Base-by-base conservation (phyloP, 2,329 filamentous ascomycete genomes). In the Fusarium staphyleae region DNA sequence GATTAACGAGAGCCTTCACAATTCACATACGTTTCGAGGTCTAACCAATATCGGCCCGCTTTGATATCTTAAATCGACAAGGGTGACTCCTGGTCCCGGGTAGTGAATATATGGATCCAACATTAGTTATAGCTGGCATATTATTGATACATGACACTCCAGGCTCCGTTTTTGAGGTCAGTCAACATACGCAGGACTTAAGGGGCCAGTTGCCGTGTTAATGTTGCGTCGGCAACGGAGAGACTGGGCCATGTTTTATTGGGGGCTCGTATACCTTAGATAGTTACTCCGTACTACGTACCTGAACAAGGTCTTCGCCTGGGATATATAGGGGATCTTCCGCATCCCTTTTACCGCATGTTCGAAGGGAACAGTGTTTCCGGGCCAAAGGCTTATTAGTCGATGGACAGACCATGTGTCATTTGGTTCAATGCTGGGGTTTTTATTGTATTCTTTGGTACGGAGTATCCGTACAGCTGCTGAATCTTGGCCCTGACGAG, bases 141-240 rank as follows among this genome's bases (percentile, higher is more conserved):
- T n/a, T n/a, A 24, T 8, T 24, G 22, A 24, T 9, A 24, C 9
- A 24, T 24, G 8, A 24, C 22, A 24, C 9, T 24, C 18, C 35
- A 36, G 18, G 14, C 14, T 14, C 9, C 5, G 3, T 14, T 24
- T 39, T 14, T 12, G 7, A 12, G 14, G 28, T 30, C 4, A 24
- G 12, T 11, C 28, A 3, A 13, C 49, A 33, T 48, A 53, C 34
- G 48, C 54, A 41, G 48, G 14, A 54, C 41, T 44, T 34, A 29
- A 29, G 35, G 16, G 24, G 19, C 26, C 36, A n/a, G 42, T 37
- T 40, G 37, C 29, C 36, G 33, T 14, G 28, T 48, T 49, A 37
- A 41, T 44, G 54, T 44, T 54, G 40, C 48, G 58, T 36, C 48
- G 26, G 43, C 24, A 18, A 37, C 33, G 49, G 52, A 49, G 51